phyloP scores from a whole-genome alignment of 768 basidiomycete species.

The Russula foetens region DNA sequence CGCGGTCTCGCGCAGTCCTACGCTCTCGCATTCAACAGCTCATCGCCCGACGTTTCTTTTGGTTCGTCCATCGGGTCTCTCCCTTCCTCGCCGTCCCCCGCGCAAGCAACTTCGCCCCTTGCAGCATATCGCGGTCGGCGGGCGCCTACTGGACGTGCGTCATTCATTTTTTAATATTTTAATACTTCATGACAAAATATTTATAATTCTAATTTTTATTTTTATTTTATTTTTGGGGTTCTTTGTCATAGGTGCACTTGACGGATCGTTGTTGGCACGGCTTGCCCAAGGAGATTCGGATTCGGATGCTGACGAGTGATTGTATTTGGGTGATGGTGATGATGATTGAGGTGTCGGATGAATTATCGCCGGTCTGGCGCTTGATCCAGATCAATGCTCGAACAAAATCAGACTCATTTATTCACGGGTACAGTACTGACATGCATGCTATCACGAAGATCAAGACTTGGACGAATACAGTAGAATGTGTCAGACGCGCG shows the following conservation, averaged over 20 bases:
- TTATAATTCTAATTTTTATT: background rate
- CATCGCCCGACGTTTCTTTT: slow-evolving; percentile 8
- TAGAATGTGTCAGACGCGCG: background rate
- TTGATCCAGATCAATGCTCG: background rate
- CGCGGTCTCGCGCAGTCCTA: slow-evolving; percentile 19
- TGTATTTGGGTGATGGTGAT: background rate
- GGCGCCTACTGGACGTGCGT: slow-evolving; percentile 18
- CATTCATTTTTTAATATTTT: background rate
- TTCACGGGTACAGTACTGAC: background rate
- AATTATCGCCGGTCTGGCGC: background rate
- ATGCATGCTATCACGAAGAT: background rate
- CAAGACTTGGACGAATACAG: background rate
- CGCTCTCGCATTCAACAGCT: slow-evolving; percentile 8
- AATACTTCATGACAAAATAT: background rate
- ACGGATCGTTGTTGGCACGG: slow-evolving; percentile 18
- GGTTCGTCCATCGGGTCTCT: slow-evolving; percentile 13
- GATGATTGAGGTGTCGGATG: background rate
- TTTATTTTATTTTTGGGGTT: background rate
- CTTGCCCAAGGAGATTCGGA: slow-evolving; percentile 16
- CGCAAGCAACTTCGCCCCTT: slow-evolving; percentile 6
- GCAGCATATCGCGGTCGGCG: slow-evolving; percentile 21
- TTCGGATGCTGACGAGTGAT: slow-evolving; percentile 11
- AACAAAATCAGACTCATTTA: background rate
- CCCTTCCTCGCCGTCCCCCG: slow-evolving; percentile 17
- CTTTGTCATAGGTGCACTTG: slow-evolving; percentile 15